Base-by-base conservation (phyloP, 73 alveolate species). In the Uronychia setigera region DNA sequence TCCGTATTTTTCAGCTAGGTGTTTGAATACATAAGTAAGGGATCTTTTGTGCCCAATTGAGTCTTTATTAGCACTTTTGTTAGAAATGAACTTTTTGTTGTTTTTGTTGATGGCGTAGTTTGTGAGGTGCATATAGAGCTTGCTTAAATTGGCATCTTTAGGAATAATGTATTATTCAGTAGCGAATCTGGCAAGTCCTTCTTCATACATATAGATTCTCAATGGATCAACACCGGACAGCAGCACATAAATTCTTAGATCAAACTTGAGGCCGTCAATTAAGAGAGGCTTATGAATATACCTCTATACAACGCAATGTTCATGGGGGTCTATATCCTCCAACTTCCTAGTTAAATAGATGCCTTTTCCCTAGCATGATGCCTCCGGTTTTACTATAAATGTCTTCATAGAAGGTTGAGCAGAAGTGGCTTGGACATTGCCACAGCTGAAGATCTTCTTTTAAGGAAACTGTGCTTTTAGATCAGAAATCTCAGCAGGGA, bases 221-320 rank as follows among this genome's bases (percentile, higher is more conserved):
- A 91, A 32, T 0, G 97, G 97, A 0, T 87, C 94, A 33, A 87
- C 94, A 28, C 92, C 80, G 32, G 93, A 80, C 32, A 90, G 84
- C 33, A 93, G 76, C 34, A 94, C 96, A 80, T 96, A 96, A 46
- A 96, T 96, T 82, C 99, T 92, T 80, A 96, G 80, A 80, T 96
- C 99, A 79, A 96, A 96, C 87, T 96, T 96, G 88, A 82, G 89
- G 80, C 98, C 99, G 77, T 94, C 97, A 67, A 96, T 79, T 83
- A 96, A 83, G 91, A 92, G 86, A 30, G 99, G 98, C 86, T 86
- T 92, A n/a, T 89, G 77, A 78, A 96, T 86, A 83, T 96, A 96
- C 92, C 85, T 84, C 80, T 93, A 93, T 31, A 93, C 96, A 59
- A 93, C 91, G 79, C 80, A 86, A 31, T 92, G 88, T 35, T 87